Conservation (phyloP, 768 basidiomycete genomes). For the Collybia mongolica region DNA sequence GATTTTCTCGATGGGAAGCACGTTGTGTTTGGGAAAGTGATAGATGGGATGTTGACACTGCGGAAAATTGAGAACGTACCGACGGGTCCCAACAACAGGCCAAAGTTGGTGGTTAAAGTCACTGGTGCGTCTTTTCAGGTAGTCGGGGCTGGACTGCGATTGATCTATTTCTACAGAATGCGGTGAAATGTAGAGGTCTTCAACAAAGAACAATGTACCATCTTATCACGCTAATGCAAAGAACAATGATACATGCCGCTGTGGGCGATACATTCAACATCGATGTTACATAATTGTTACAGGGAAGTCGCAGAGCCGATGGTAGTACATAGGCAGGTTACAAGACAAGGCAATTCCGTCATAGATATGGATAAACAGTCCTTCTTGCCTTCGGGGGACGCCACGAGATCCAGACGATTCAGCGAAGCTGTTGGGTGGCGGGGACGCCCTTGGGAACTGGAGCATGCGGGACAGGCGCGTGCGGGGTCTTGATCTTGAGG, state of each 20-base stretch:
- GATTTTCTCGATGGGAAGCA: constrained; percentile 96
- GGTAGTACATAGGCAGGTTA: no score
- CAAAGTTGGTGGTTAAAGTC: constrained; percentile 87
- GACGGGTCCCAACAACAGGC: constrained; percentile 86
- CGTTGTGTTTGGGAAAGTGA: constrained; percentile 88
- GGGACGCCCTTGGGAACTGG: constrained; percentile 54
- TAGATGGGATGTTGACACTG: constrained; percentile 93
- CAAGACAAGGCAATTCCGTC: no score
- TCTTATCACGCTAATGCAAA: no score
- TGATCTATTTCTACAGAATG: constrained; percentile 38
- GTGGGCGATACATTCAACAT: no score
- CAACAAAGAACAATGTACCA: no score
- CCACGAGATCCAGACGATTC: constrained; percentile 10
- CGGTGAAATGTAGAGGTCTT: constrained; percentile 50
- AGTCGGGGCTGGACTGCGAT: neutral
- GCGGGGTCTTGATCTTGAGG: constrained; percentile 59
- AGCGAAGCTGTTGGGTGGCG: constrained; percentile 46
- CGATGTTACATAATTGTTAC: no score
- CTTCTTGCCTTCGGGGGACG: no score
- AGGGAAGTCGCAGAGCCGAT: no score
- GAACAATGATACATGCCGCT: no score
- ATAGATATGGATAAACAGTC: no score
- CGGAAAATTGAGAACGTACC: constrained; percentile 96
- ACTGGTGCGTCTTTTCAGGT: constrained; percentile 48
- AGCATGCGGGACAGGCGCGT: constrained; percentile 70